These are phyloP conservation scores for Poteriospumella lacustris DNA, from an alignment of 108 stramenopile species.

Conservation along the genomic window DNA sequence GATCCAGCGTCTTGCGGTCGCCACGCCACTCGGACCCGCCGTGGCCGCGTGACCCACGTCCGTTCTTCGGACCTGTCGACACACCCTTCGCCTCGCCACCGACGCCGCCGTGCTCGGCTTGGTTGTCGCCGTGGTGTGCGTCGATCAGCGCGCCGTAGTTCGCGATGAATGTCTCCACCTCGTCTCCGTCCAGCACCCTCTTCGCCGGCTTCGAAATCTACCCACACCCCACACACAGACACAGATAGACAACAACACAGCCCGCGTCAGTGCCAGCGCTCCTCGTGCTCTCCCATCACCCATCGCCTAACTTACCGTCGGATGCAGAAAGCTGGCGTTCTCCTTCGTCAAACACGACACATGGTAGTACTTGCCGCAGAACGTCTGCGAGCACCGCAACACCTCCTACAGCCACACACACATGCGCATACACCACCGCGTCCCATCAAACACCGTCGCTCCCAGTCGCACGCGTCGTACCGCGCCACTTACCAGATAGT, in stretches of 20 bases:
- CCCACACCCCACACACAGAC: constrained; percentile 63
- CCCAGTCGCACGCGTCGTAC: neutral
- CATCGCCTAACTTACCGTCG: constrained; percentile 60
- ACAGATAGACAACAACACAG: constrained; percentile 63
- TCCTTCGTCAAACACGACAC: constrained; percentile 21
- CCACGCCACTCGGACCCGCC: neutral
- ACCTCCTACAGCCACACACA: too few species aligned
- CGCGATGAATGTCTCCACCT: too few species aligned
- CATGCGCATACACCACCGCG: neutral
- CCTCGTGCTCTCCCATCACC: constrained; percentile 52
- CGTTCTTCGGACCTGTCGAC: constrained; percentile 41
- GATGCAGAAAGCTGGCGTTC: neutral
- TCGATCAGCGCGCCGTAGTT: too few species aligned
- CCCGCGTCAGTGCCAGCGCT: constrained; percentile 37
- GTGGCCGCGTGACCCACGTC: neutral
- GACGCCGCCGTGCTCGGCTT: neutral
- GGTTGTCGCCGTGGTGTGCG: too few species aligned
- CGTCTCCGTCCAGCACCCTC: constrained; percentile 60
- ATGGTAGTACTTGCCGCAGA: constrained; percentile 44
- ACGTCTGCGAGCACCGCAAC: constrained; percentile 1
- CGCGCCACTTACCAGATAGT: neutral
- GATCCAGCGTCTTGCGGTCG: constrained; percentile 10
- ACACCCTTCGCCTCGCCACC: constrained; percentile 44
- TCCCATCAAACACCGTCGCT: neutral
- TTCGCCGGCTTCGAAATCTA: constrained; percentile 61